A percentile compares a stretch with the other conserved stretches of the same genome.
phyloP scores from a whole-genome alignment of 1,284 basidiomycete genomes.

The Ustilago trichophora region DNA sequence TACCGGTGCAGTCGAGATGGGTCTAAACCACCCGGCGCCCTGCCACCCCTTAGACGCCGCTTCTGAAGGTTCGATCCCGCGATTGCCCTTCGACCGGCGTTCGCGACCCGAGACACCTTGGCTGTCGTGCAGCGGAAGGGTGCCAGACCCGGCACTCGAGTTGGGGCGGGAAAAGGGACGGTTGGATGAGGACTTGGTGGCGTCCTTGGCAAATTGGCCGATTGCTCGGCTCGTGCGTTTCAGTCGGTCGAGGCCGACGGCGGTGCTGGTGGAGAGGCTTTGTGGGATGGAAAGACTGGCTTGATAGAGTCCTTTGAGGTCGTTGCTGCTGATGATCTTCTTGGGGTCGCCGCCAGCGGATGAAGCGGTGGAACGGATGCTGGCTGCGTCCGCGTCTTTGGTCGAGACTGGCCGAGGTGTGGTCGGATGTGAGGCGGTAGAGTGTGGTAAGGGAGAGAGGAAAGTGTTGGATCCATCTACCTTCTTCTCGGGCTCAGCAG shows the following conservation, averaged over 20 bases:
- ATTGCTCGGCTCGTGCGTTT: conserved; percentile 25
- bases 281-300: conserved; percentile 28
- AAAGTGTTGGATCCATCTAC: neutral
- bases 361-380: conserved; percentile 12
- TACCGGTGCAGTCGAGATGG: conserved; percentile 26
- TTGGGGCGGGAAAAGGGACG: conserved; percentile 12
- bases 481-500: neutral
- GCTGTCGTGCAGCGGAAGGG: conserved; percentile 4
- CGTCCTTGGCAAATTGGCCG: conserved; percentile 35
- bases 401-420: neutral
- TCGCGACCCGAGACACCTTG: conserved; percentile 15
- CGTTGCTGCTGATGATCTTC: conserved; percentile 27
- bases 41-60: conserved; percentile 43
- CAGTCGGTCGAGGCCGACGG: conserved; percentile 40
- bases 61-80: conserved; percentile 39
- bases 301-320: conserved; percentile 35
- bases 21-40: conserved; percentile 43
- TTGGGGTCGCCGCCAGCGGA: conserved; percentile 2
- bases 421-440: neutral
- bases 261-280: conserved; percentile 26
- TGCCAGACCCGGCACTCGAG: conserved; percentile 3
- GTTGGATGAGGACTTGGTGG: conserved; percentile 1
- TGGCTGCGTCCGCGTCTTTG: conserved; percentile 10
- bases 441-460: conserved; percentile 7
- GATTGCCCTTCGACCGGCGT: conserved; percentile 26